These are phyloP conservation scores for Dactylonectria macrodidyma DNA, from an alignment of 2,329 filamentous ascomycete species.

Conservation along the genomic window DNA sequence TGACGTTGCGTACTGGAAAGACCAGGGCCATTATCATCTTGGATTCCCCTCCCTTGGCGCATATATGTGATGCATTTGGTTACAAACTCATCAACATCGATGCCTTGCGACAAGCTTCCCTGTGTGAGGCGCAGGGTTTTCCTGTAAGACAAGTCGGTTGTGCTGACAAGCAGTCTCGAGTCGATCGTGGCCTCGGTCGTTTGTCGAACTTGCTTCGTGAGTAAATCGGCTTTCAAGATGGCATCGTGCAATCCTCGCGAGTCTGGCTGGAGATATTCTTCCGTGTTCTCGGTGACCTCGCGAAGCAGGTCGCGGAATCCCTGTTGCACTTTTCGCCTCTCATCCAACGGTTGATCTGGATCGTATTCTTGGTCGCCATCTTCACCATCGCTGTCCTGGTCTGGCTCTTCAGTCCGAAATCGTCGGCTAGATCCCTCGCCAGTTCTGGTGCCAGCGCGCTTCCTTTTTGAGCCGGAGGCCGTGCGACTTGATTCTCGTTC, in stretches of 20 bases:
- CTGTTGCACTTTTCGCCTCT: slow-evolving; percentile 80
- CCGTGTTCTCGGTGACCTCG: slow-evolving; percentile 75
- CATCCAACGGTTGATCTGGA: slow-evolving; percentile 83
- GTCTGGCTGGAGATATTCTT: slow-evolving; percentile 78
- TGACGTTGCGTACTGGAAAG: slow-evolving; percentile 66
- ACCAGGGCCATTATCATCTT: slow-evolving; percentile 65
- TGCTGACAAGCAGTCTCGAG: slow-evolving; percentile 85
- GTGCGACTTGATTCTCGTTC: slow-evolving; percentile 42
- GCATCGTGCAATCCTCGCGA: slow-evolving; percentile 77
- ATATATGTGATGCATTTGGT: slow-evolving; percentile 92
- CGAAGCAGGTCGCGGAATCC: slow-evolving; percentile 78
- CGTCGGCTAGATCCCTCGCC: slow-evolving; percentile 41
- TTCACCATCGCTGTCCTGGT: slow-evolving; percentile 38
- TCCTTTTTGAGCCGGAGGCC: slow-evolving; percentile 51
- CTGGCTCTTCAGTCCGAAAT: slow-evolving; percentile 45
- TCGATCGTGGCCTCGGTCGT: slow-evolving; percentile 93
- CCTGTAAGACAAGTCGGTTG: slow-evolving; percentile 85
- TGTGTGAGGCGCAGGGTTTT: slow-evolving; percentile 82
- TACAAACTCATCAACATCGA: slow-evolving; percentile 93
- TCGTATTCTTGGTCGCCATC: slow-evolving; percentile 74
- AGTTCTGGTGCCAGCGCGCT: slow-evolving; percentile 48
- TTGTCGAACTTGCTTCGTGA: slow-evolving; percentile 82
- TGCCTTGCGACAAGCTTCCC: slow-evolving; percentile 79
- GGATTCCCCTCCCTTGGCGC: slow-evolving; percentile 74
- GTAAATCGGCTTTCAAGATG: slow-evolving; percentile 75